Conservation (phyloP, 2,329 filamentous ascomycete genomes). For the Camillea tinctor region DNA sequence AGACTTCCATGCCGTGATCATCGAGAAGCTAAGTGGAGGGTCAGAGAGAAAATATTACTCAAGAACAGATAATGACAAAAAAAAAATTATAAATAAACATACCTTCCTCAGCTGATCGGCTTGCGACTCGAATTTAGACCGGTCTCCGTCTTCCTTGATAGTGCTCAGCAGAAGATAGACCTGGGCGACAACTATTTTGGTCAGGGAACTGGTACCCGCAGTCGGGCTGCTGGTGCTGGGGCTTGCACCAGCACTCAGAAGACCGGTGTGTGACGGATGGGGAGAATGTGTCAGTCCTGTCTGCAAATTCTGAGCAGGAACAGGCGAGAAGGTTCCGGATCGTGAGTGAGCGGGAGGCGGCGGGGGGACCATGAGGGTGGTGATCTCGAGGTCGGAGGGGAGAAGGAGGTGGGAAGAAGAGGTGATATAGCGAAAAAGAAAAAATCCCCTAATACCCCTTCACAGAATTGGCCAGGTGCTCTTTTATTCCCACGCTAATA, state of each 20-base stretch:
- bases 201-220: constrained; percentile 64
- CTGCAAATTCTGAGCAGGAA: constrained; percentile 56
- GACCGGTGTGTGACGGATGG: constrained; percentile 55
- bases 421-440: constrained; percentile 13
- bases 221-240: constrained; percentile 62
- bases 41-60: constrained; percentile 13
- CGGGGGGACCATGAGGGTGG: constrained; percentile 37
- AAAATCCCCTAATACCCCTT: constrained; percentile 31
- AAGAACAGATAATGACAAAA: neutral
- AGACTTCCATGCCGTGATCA: constrained; percentile 99
- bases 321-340: constrained; percentile 65
- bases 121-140: constrained; percentile 88
- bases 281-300: constrained; percentile 56
- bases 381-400: constrained; percentile 24
- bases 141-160: constrained; percentile 89
- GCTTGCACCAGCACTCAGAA: constrained; percentile 59
- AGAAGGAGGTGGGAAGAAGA: constrained; percentile 16
- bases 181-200: constrained; percentile 93
- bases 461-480: constrained; percentile 21
- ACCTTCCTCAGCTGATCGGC: constrained; percentile 91
- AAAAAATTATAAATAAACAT: constrained; percentile 32
- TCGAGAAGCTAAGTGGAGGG: constrained; percentile 71
- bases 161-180: constrained; percentile 91
- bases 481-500: neutral
- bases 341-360: constrained; percentile 41